These are phyloP conservation scores for Musa itinerans DNA, from an alignment of 176 grass and related monocot species.

Conservation along the genomic window DNA sequence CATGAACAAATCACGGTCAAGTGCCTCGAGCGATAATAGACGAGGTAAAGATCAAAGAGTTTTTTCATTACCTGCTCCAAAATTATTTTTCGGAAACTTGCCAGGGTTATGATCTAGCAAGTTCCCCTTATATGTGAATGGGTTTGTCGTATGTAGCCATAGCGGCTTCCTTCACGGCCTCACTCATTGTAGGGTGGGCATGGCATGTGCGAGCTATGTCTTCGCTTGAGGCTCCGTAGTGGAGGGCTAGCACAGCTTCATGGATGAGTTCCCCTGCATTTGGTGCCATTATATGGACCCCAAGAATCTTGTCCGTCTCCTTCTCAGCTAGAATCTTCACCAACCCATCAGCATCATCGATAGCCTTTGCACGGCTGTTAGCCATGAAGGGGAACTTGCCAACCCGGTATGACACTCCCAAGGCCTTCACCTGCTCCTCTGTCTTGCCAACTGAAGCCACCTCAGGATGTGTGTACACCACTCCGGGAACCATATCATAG, in stretches of 20 bases:
- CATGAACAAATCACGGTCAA: conserved; percentile 3
- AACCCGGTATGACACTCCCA: conserved; percentile 53
- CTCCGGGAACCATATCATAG: conserved; percentile 83
- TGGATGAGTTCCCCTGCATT: conserved; percentile 77
- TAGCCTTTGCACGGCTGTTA: conserved; percentile 75
- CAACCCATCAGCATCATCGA: conserved; percentile 71
- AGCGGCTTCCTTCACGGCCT: conserved; percentile 82
- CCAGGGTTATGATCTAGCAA: not conserved
- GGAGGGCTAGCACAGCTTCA: conserved; percentile 65
- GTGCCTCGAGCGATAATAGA: not conserved
- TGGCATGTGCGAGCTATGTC: conserved; percentile 79
- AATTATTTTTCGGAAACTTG: conserved; percentile 1
- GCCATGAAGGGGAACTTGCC: conserved; percentile 80
- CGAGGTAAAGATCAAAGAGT: not conserved
- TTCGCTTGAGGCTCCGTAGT: conserved; percentile 74
- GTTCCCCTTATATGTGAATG: conserved; percentile 46
- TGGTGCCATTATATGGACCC: conserved; percentile 79
- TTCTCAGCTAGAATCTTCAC: conserved; percentile 82
- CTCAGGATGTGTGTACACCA: conserved; percentile 95
- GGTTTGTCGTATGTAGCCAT: conserved; percentile 65
- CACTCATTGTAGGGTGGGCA: conserved; percentile 78
- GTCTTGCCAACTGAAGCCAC: conserved; percentile 89
- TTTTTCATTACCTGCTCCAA: not conserved
- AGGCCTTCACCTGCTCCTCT: conserved; percentile 73
- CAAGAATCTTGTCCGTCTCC: conserved; percentile 70